Base-by-base conservation (phyloP, 805 yeast genomes). In the Helenozyma baotianmanensis region DNA sequence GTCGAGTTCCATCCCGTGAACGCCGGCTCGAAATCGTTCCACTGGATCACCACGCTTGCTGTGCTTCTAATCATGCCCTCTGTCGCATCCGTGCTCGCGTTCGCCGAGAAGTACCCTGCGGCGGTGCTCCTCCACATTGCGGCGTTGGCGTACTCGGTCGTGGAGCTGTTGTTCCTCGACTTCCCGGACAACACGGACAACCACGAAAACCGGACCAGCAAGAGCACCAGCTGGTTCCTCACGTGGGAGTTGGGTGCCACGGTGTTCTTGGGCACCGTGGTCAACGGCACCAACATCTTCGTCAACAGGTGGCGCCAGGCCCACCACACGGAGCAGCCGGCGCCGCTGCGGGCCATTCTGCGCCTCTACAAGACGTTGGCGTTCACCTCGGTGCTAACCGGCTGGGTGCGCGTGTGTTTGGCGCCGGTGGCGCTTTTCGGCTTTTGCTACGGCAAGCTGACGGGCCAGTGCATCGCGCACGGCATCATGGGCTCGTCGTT, bases 401-500 rank as follows among this genome's bases (percentile, higher is more conserved):
- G 94, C 7, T 86, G 94, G 83, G 80, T 88, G 8, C 78, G 85
- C 43, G 72, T 76, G 21, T 78, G 88, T 32, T 61, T 90, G 62
- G 90, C 95, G 0, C 86, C 90, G 5, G 80, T 85, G 27, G 82
- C 95, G 1, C 53, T 88, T 42, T 75, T 86, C 43, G 96, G 96
- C 2, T 90, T 88, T 58, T 90, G 97, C 60, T 78, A 86, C 47
- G 83, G 73, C 4, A 68, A 57, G 22, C 92, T 85, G 49, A 79
- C 94, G 0, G 97, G 97, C 15, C 97, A 90, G 60, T 90, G 97
- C 57, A 74, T 88, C 25, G 97, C 97, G 0, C 97, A 90, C 56
- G 97, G 96, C 4, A 85, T 90, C 39, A 90, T 90, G 97, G 97
- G 97, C 0, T 73, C 85, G 15, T 81, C 95, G 0, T 90, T 90